Percentiles rank a stretch among this genome's conserved stretches.
phyloP scores from a whole-genome alignment of 768 basidiomycete species.

The Suillus placidus region DNA sequence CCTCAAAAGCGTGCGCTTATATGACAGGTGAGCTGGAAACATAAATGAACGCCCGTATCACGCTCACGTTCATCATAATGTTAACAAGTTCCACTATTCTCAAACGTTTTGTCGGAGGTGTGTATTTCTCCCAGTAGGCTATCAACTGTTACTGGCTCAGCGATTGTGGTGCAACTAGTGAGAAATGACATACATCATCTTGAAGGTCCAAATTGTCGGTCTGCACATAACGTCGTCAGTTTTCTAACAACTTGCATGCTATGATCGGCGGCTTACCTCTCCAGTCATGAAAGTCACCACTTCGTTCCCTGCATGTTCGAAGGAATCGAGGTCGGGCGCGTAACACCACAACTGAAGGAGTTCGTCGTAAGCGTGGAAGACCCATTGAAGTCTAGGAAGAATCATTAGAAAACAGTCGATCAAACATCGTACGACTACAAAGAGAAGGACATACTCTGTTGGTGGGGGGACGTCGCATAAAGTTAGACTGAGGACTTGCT shows the following conservation, averaged over 20 bases:
- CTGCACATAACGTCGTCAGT: constrained; percentile 13
- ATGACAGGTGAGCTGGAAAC: background rate
- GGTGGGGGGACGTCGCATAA: constrained; percentile 70
- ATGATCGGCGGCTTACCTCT: constrained; percentile 44
- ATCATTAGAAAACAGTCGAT: constrained; percentile 7
- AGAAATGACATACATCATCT: constrained; percentile 56
- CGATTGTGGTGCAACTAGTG: background rate
- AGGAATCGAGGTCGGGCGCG: constrained; percentile 65
- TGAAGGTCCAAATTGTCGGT: constrained; percentile 51
- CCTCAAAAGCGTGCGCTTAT: constrained; percentile 58
- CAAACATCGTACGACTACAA: background rate
- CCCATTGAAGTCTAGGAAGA: constrained; percentile 53
- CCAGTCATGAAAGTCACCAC: constrained; percentile 57
- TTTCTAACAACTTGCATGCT: background rate
- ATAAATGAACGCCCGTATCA: background rate
- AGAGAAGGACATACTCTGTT: constrained; percentile 53
- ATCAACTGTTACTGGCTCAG: constrained; percentile 51
- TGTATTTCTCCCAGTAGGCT: constrained; percentile 59
- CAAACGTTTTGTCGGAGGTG: constrained; percentile 56
- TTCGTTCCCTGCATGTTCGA: constrained; percentile 68
- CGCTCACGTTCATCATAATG: constrained; percentile 61
- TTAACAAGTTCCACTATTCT: constrained; percentile 56
- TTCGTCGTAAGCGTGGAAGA: constrained; percentile 65
- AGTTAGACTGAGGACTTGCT: constrained; percentile 67
- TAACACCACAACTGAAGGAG: constrained; percentile 63